Evolutionary conservation across 1,284 basidiomycete species (phyloP).

Genomic region (Acaromyces ingoldii): DNA sequence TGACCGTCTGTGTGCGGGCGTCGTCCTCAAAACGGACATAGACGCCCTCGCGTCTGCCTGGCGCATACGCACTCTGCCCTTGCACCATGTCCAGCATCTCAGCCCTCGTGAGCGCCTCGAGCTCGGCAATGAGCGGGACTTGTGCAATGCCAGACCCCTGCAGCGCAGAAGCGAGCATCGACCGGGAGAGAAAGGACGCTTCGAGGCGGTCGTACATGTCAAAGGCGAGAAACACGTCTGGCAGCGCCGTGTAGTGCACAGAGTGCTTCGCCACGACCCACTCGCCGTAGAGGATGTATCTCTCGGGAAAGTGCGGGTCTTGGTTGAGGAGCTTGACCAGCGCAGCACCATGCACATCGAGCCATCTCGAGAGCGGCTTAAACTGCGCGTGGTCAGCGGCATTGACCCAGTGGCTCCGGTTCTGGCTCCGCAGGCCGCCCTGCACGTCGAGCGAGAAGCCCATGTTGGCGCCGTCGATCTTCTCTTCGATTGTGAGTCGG

Average conservation of each 20-base stretch:
- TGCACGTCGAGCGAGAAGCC: constrained; percentile 60
- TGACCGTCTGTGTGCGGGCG: constrained; percentile 51
- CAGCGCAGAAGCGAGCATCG: constrained; percentile 50
- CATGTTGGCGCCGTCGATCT: constrained; percentile 66
- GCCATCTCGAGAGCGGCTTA: constrained; percentile 59
- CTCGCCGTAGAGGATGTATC: constrained; percentile 63
- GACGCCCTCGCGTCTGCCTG: constrained; percentile 60
- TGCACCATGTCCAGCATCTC: constrained; percentile 54
- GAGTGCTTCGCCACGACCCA: constrained; percentile 63
- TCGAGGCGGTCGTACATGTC: constrained; percentile 61
- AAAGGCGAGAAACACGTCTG: constrained; percentile 60
- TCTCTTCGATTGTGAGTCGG: constrained; percentile 58
- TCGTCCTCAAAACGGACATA: constrained; percentile 60
- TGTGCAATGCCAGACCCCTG: constrained; percentile 4
- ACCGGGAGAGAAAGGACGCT: constrained; percentile 55
- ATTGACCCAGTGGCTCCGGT: constrained; percentile 61
- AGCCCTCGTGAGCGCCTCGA: not conserved
- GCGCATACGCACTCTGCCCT: constrained; percentile 55
- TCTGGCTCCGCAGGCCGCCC: constrained; percentile 59
- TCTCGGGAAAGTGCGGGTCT: constrained; percentile 58
- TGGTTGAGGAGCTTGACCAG: constrained; percentile 56
- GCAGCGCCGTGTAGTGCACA: constrained; percentile 59
- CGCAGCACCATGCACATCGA: constrained; percentile 56
- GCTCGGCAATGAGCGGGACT: constrained; percentile 1
- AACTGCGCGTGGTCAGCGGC: constrained; percentile 60